Evolutionary conservation across 2,329 filamentous ascomycete species (phyloP).

Genomic region (Curvularia spicifera): DNA sequence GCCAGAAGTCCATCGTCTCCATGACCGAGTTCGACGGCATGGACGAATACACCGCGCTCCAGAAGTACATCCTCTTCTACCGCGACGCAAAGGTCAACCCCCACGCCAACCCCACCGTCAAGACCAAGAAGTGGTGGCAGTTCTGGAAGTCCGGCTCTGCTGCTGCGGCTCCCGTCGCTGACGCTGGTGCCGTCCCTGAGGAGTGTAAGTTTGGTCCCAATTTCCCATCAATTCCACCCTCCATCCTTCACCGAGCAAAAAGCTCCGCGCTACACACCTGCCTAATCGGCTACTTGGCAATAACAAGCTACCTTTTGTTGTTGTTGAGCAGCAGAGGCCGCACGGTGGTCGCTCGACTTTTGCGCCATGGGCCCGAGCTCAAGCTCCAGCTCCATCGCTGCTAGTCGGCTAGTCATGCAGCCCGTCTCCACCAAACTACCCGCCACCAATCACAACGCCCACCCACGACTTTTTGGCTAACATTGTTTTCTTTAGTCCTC

Average conservation of each 20-base stretch:
- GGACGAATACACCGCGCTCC: slow-evolving; percentile 70
- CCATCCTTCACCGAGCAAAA: not conserved
- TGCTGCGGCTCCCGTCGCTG: slow-evolving; percentile 39
- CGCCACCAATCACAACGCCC: slow-evolving; percentile 16
- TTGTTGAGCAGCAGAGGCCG: slow-evolving; percentile 17
- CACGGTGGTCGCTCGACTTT: slow-evolving; percentile 19
- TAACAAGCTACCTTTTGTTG: slow-evolving; percentile 17
- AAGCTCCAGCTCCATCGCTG: slow-evolving; percentile 24
- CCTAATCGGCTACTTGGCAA: not conserved
- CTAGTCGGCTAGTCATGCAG: slow-evolving; percentile 16
- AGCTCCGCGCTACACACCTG: not conserved
- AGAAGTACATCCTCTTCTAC: slow-evolving; percentile 72
- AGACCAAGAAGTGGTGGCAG: slow-evolving; percentile 63
- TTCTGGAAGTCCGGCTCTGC: slow-evolving; percentile 58
- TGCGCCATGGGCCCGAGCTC: slow-evolving; percentile 15
- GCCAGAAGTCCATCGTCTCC: slow-evolving; percentile 46
- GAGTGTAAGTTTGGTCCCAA: slow-evolving; percentile 50
- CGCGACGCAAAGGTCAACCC: slow-evolving; percentile 63
- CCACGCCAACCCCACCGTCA: slow-evolving; percentile 54
- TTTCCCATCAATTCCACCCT: no score
- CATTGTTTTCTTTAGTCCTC: slow-evolving; percentile 50
- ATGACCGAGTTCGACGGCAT: slow-evolving; percentile 53
- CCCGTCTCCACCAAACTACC: slow-evolving; percentile 26
- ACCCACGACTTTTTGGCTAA: slow-evolving; percentile 7
- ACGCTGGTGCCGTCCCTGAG: slow-evolving; percentile 60